Evolutionary conservation across 768 basidiomycete genomes (phyloP), one percentile per base, ranked within the genome.

Genomic region (Pulveroboletus frians): DNA sequence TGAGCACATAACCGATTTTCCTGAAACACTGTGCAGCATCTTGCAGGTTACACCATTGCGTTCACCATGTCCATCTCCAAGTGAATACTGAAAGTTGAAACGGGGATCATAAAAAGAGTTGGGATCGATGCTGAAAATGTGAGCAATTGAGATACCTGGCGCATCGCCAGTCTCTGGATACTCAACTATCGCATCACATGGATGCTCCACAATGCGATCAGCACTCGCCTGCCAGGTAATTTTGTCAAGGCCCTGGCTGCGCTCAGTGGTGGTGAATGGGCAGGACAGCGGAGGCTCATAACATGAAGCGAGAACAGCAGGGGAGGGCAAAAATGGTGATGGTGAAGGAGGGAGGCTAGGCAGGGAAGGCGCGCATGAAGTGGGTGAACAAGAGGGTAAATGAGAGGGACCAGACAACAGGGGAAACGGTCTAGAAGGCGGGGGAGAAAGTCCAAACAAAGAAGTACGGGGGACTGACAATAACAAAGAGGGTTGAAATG

Each of bases 111-210:
- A 14, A 5, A 52, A 39, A 1, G 10, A 27, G 3, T 34, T 11
- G 1, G 51, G 30, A 6, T 52, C 1, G 6, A 52, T 2, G 8
- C 23, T 7, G 18, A 52, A 52, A 1, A 44, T 35, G 6, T 39
- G 31, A 2, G 46, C 29, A 1, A 52, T 4, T 0, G 42, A 2
- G 1, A 47, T 3, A 20, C 41, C 41, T 17, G 13, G 44, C 1
- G 26, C 4, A n/a, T 52, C 30, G 3, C 51, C 31, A n/a, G 46
- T 52, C 46, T 52, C 41, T 2, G 31, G 37, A 4, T 52, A 51
- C 26, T 51, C 30, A 1, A 46, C 40, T 1, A 46, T 51, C 1
- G 23, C 40, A 36, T 42, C 11, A 1, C 0, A 13, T 0, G 29
- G 39, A 45, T 51, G 50, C 50, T 51, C 35, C 2, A 51, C 9